phyloP scores from a whole-genome alignment of 1,139 yeast species.

The Suhomyces atakaporum region DNA sequence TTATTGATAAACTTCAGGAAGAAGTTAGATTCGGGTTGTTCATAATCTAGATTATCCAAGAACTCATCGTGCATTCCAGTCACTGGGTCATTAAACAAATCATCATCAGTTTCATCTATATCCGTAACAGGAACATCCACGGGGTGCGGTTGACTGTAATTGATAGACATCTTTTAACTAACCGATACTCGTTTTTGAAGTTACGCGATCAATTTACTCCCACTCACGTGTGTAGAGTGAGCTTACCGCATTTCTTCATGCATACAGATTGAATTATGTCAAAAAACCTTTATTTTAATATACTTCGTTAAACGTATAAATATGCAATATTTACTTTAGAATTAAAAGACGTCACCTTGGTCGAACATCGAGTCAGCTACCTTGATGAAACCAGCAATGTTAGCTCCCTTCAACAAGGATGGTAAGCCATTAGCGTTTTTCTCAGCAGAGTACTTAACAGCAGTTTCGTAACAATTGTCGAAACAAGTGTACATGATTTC shows the following conservation, averaged over 20 bases:
- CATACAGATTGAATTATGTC: too few species aligned
- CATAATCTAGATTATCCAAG: constrained; percentile 28
- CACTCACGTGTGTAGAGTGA: too few species aligned
- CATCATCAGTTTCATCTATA: constrained; percentile 57
- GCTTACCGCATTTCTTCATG: too few species aligned
- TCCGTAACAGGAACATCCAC: constrained; percentile 62
- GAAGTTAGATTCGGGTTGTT: constrained; percentile 10
- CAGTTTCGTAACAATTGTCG: constrained; percentile 88
- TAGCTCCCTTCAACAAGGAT: constrained; percentile 96
- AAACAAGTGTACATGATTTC: constrained; percentile 92
- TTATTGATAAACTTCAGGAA: constrained; percentile 1
- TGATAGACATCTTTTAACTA: constrained; percentile 15
- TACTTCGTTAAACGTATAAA: constrained; percentile 7
- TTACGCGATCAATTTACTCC: too few species aligned
- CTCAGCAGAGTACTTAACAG: constrained; percentile 76
- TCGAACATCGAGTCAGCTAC: constrained; percentile 98
- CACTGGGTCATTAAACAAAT: constrained; percentile 29
- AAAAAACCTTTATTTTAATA: background rate
- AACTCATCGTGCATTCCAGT: constrained; percentile 14
- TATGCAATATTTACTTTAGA: constrained; percentile 12
- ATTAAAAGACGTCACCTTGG: constrained; percentile 84
- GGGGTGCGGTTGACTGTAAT: constrained; percentile 29
- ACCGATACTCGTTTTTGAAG: too few species aligned
- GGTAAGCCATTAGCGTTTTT: constrained; percentile 63
- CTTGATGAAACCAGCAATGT: constrained; percentile 97